Evolutionary conservation across 2,329 filamentous ascomycete species (phyloP).

Genomic region (Botrytis galanthina): DNA sequence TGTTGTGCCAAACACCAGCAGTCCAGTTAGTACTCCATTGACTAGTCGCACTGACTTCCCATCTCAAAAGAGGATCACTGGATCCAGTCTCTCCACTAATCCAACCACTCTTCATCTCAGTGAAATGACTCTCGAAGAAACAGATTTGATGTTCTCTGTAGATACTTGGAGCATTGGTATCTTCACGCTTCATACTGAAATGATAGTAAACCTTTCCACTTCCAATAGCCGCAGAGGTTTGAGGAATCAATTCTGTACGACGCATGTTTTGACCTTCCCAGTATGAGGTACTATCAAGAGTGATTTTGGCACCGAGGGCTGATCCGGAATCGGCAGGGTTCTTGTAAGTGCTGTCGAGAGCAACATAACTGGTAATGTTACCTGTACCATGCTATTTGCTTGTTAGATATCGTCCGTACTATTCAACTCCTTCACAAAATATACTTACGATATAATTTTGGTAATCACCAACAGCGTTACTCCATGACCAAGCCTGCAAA

Average conservation of each 20-base stretch:
- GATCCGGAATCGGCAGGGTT: slow-evolving; percentile 55
- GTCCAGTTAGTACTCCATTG: slow-evolving; percentile 63
- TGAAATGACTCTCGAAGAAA: slow-evolving; percentile 70
- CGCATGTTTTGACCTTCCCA: slow-evolving; percentile 74
- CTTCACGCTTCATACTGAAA: slow-evolving; percentile 62
- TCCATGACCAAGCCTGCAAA: slow-evolving; percentile 62
- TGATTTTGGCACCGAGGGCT: slow-evolving; percentile 66
- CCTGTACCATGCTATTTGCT: slow-evolving; percentile 54
- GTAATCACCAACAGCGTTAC: slow-evolving; percentile 66
- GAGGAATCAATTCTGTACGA: slow-evolving; percentile 70
- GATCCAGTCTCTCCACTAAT: slow-evolving; percentile 48
- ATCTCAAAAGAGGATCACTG: slow-evolving; percentile 57
- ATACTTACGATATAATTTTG: slow-evolving; percentile 64
- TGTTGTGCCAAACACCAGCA: slow-evolving; percentile 58
- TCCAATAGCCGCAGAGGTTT: slow-evolving; percentile 64
- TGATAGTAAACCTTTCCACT: slow-evolving; percentile 69
- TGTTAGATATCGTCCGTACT: slow-evolving; percentile 8
- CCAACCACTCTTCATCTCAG: slow-evolving; percentile 70
- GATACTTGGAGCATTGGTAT: slow-evolving; percentile 58
- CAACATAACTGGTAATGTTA: slow-evolving; percentile 39
- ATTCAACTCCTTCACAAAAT: neutral
- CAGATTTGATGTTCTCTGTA: slow-evolving; percentile 65
- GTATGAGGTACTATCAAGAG: slow-evolving; percentile 60
- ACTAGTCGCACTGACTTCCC: slow-evolving; percentile 59
- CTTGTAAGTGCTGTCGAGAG: slow-evolving; percentile 50